phyloP scores from a whole-genome alignment of 345 rosid genomes.

The Alliaria petiolata region DNA sequence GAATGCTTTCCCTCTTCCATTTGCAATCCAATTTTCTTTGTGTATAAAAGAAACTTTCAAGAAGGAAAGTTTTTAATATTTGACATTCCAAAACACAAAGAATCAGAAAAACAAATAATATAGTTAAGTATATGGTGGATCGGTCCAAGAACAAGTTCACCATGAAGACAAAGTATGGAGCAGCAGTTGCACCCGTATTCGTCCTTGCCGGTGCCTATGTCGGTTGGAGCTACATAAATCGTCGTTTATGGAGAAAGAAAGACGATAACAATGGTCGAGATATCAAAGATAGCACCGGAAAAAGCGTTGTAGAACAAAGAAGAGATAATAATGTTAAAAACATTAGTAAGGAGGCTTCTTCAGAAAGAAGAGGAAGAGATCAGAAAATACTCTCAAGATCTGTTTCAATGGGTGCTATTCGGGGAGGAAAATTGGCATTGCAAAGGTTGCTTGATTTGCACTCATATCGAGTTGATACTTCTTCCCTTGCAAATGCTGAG shows the following conservation, averaged over 20 bases:
- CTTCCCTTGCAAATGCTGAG: constrained; percentile 26
- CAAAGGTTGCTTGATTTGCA: constrained; percentile 54
- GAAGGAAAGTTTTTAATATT: not conserved
- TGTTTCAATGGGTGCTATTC: constrained; percentile 45
- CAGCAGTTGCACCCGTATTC: constrained; percentile 40
- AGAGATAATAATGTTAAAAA: constrained; percentile 6
- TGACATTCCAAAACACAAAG: not conserved
- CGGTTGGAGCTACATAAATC: constrained; percentile 39
- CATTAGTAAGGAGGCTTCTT: constrained; percentile 7
- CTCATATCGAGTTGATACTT: constrained; percentile 32
- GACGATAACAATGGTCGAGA: constrained; percentile 19
- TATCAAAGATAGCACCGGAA: not conserved
- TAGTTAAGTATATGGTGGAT: constrained; percentile 13
- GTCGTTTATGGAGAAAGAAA: constrained; percentile 31
- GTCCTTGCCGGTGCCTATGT: constrained; percentile 42
- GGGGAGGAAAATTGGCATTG: constrained; percentile 51
- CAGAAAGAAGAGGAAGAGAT: not conserved
- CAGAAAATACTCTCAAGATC: constrained; percentile 30
- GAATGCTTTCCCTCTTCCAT: not conserved
- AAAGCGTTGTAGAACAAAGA: not conserved
- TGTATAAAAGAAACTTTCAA: not conserved
- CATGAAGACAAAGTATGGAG: constrained; percentile 41
- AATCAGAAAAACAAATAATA: not conserved
- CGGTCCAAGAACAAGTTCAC: constrained; percentile 19
- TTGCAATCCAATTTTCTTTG: not conserved